Evolutionary conservation across 768 basidiomycete genomes (phyloP), one percentile per base, ranked within the genome.

Genomic region (Collybia mongolica): DNA sequence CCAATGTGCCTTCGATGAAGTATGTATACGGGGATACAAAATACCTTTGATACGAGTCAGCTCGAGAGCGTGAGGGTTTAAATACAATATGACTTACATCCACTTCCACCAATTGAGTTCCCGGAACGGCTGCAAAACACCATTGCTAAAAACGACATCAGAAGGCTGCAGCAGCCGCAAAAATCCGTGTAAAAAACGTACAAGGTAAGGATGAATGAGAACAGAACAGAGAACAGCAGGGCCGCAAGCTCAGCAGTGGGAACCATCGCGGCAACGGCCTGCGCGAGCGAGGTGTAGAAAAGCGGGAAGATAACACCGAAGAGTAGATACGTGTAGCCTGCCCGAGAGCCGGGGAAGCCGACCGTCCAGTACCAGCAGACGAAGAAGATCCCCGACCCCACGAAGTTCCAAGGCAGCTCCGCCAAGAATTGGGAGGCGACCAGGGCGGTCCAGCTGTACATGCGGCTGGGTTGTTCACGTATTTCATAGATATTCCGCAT

Each of bases 341-440:
- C 83, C 36, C 84, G 71, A 11, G 74, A 71, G 5, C 59, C 70
- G 2, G 72, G 71, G 60, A 82, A 82, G 1, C 82, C 85, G 19
- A 87, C 82, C 1, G 84, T 84, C 81, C 82, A 88, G 62, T 77
- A 89, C 86, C 86, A 89, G 60, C 81, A 84, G 17, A 83, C 59
- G 71, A 82, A 89, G 72, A 82, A 83, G 5, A 88, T 40, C 0
- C 76, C 71, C 0, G 84, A 80, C 20, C 81, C 81, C 1, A 83
- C 12, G 15, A 86, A 78, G 54, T 86, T 85, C 81, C 82, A 86
- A 0, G 84, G 84, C 2, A 86, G 53, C 54, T 86, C 85, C 6
- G 75, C 73, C 3, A 81, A 52, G 50, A 85, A 71, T 50, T 81
- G 81, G 0, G 82, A 69, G 0, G 81, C 78, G 11, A 81, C 58